phyloP scores from a whole-genome alignment of 495 filamentous ascomycete genomes.

The Penicillium steckii region DNA sequence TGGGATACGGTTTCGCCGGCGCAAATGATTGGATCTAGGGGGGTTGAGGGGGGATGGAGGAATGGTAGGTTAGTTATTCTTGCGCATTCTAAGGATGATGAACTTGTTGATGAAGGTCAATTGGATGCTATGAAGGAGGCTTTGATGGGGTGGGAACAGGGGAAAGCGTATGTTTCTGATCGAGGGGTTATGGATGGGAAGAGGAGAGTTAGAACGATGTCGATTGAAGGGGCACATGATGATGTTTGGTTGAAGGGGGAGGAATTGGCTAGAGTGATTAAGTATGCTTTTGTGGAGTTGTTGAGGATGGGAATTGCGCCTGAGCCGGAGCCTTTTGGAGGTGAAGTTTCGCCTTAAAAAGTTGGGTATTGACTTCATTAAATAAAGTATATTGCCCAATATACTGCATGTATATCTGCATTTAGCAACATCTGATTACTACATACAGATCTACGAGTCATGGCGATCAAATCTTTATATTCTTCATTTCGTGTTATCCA shows the following conservation, averaged over 20 bases:
- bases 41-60: conserved; percentile 40
- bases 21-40: conserved; percentile 27
- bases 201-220: conserved; percentile 33
- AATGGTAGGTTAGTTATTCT: conserved; percentile 52
- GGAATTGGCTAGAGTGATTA: conserved; percentile 46
- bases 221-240: conserved; percentile 63
- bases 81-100: conserved; percentile 59
- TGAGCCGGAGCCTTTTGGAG: conserved; percentile 1
- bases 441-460: background rate
- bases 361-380: too few relatives aligned
- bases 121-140: conserved; percentile 43
- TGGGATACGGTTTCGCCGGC: conserved; percentile 58
- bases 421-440: background rate
- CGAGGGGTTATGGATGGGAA: conserved; percentile 44
- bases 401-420: too few relatives aligned
- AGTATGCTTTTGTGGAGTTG: conserved; percentile 33
- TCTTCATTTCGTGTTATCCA: conserved; percentile 14
- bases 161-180: conserved; percentile 23
- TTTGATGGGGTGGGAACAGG: conserved; percentile 30
- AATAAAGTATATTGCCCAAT: too few relatives aligned
- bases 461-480: conserved; percentile 1
- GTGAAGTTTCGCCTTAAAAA: background rate
- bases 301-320: conserved; percentile 26
- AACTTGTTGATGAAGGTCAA: conserved; percentile 58
- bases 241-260: conserved; percentile 54